Evolutionary conservation across 2,329 filamentous ascomycete species (phyloP).

Genomic region (Alternaria arbusti): DNA sequence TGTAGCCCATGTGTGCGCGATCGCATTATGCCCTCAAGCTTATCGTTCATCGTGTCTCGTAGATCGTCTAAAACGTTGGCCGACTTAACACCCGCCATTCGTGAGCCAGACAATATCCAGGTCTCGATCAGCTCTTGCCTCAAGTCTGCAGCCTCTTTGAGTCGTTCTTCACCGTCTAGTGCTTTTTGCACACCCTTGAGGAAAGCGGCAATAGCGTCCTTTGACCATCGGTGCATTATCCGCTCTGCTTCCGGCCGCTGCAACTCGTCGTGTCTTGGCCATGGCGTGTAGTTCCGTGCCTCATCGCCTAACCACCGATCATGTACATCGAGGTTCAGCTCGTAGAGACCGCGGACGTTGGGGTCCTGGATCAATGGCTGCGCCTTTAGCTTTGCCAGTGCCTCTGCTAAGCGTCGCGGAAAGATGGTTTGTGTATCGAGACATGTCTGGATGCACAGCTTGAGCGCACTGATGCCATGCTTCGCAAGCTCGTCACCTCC

Average conservation of each 20-base stretch:
- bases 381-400: constrained; percentile 71
- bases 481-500: constrained; percentile 54
- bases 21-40: constrained; percentile 69
- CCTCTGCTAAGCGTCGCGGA: constrained; percentile 73
- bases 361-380: constrained; percentile 75
- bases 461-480: constrained; percentile 69
- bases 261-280: constrained; percentile 79
- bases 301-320: constrained; percentile 82
- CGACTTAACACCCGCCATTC: constrained; percentile 70
- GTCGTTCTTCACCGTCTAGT: constrained; percentile 66
- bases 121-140: constrained; percentile 73
- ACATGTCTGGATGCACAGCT: constrained; percentile 77
- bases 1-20: constrained; percentile 69
- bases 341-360: constrained; percentile 69
- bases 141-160: constrained; percentile 72
- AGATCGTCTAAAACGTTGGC: constrained; percentile 72
- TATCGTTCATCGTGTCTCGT: constrained; percentile 71
- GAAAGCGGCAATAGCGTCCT: constrained; percentile 47
- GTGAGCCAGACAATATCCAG: constrained; percentile 74
- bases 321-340: constrained; percentile 77
- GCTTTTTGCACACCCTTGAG: constrained; percentile 67
- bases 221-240: constrained; percentile 50
- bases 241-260: constrained; percentile 50
- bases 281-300: constrained; percentile 84
- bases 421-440: constrained; percentile 78